Evolutionary conservation across 768 basidiomycete genomes (phyloP), one percentile per base, ranked within the genome.

Genomic region (Suillus lakei): DNA sequence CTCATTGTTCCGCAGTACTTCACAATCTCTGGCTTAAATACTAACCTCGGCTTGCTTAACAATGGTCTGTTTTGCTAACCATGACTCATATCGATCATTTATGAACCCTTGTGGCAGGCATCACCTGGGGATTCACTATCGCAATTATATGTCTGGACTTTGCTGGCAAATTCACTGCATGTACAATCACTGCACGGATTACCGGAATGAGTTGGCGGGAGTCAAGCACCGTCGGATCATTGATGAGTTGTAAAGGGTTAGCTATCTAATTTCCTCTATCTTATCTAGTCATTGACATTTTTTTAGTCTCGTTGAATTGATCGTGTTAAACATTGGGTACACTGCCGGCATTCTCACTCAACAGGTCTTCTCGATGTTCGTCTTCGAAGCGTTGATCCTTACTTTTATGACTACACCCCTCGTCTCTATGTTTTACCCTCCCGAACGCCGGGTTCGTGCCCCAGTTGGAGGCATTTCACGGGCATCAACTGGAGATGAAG

Each of bases 221-320:
- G 73, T 79, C 91, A 0, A 82, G 88, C 36, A 87, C 96, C 0
- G 92, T 98, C 64, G 98, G 98, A 0, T 90, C 92, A 26, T 79
- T 99, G 46, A 98, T 99, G 96, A 91, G 88, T 74, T 97, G 96
- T 74, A 96, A 99, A 83, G 96, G 95, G 92, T 91, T 64, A 44
- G 82, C 91, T 65, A 55, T 44, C 48, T 12, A 34, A 38, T 34
- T 85, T 10, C 41, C 62, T 54, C 32, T 0, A 38, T 0, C 39
- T 18, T 66, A 41, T 39, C 58, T 64, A 18, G 12, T 10, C 23
- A 2, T 2, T 64, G 32, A 61, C 66, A 71, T 23, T 38, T 23
- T 61, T 36, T 5, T 18, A 93, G 92, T 51, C 83, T 98, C 5
- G 93, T 98, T 12, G 96, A 98, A 71, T 81, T 98, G 54, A 98